Conservation (phyloP, 805 yeast species). For the Barnettozyma pratensis region DNA sequence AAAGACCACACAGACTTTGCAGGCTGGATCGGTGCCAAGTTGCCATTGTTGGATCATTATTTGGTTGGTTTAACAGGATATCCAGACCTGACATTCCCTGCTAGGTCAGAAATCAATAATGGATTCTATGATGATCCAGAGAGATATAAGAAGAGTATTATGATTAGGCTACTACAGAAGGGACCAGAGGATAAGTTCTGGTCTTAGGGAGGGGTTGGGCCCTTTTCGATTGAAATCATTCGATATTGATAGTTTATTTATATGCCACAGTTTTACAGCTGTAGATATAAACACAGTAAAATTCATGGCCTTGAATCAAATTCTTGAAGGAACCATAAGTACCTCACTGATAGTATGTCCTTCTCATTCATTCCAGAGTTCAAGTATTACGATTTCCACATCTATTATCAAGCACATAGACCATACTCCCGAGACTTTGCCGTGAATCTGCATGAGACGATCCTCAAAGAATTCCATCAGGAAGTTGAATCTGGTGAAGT, state of each 20-base stretch:
- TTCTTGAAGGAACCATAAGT: no score
- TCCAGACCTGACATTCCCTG: slow-evolving; percentile 13
- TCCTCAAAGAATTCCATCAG: slow-evolving; percentile 32
- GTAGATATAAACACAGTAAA: no score
- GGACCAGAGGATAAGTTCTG: slow-evolving; percentile 8
- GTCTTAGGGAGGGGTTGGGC: background rate
- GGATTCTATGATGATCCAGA: slow-evolving; percentile 12
- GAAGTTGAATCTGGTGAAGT: slow-evolving; percentile 28
- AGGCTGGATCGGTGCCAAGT: slow-evolving; percentile 45
- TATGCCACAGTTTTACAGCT: background rate
- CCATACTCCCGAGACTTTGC: slow-evolving; percentile 31
- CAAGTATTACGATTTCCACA: slow-evolving; percentile 45
- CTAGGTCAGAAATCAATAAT: slow-evolving; percentile 5
- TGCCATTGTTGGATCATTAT: slow-evolving; percentile 15
- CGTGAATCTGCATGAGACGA: slow-evolving; percentile 33
- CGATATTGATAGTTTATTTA: background rate
- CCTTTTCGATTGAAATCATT: background rate
- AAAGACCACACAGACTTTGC: slow-evolving; percentile 46
- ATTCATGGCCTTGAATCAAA: no score
- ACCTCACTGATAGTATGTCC: no score
- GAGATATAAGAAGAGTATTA: slow-evolving; percentile 6
- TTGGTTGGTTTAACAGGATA: slow-evolving; percentile 2
- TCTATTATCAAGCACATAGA: slow-evolving; percentile 39
- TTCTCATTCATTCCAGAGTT: slow-evolving; percentile 6
- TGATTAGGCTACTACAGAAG: slow-evolving; percentile 11